These are phyloP conservation scores for Cercospora zeae-maydis DNA, from an alignment of 2,329 filamentous ascomycete species.

Conservation along the genomic window DNA sequence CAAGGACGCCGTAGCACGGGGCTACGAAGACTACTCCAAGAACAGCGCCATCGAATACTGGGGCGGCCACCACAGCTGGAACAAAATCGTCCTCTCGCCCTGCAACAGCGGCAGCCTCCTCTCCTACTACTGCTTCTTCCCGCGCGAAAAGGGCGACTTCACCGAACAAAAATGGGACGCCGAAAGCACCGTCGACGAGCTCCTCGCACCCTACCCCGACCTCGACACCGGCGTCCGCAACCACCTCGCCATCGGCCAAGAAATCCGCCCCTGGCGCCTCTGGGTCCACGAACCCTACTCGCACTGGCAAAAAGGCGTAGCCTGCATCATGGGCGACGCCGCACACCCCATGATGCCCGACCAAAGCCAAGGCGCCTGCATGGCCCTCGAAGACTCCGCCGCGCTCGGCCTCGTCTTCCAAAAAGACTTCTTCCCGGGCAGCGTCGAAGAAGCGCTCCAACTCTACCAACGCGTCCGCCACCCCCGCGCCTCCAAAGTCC, in stretches of 20 bases:
- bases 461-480: constrained; percentile 39
- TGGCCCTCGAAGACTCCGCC: constrained; percentile 65
- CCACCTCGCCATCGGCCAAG: constrained; percentile 58
- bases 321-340: constrained; percentile 63
- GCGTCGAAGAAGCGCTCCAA: constrained; percentile 34
- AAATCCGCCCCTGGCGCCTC: constrained; percentile 64
- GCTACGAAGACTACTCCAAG: constrained; percentile 60
- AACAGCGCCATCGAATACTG: constrained; percentile 65
- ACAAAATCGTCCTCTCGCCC: constrained; percentile 68
- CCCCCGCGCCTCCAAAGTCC: constrained; percentile 40
- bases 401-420: constrained; percentile 61
- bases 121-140: constrained; percentile 69
- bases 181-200: constrained; percentile 50
- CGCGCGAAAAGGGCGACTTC: constrained; percentile 58
- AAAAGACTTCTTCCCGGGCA: constrained; percentile 42
- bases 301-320: constrained; percentile 51
- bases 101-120: constrained; percentile 64
- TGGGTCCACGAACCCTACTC: constrained; percentile 63
- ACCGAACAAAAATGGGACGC: constrained; percentile 58
- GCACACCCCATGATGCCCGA: constrained; percentile 64
- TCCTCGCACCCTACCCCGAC: constrained; percentile 58
- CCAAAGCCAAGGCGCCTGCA: constrained; percentile 66
- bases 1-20: constrained; percentile 56
- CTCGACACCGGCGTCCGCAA: constrained; percentile 56
- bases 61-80: constrained; percentile 61